These are phyloP conservation scores for Asterophora lycoperdoides DNA, from an alignment of 768 basidiomycete genomes.

Conservation along the genomic window DNA sequence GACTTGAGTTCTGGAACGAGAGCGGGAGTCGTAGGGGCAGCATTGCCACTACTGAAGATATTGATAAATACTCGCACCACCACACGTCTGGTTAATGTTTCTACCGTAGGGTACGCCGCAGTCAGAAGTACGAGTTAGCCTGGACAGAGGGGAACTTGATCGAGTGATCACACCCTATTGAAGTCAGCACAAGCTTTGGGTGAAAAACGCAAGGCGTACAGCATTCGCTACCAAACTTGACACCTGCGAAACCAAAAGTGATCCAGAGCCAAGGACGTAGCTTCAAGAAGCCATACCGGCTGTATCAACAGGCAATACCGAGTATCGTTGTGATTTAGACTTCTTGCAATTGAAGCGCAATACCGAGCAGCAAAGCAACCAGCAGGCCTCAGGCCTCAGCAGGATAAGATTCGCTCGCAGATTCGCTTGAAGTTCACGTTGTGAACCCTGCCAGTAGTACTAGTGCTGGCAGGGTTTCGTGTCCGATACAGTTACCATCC, in stretches of 20 bases:
- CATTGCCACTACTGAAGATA: constrained; percentile 5
- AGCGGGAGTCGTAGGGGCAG: constrained; percentile 5
- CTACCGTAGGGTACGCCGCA: constrained; percentile 10
- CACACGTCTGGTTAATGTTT: constrained; percentile 8
- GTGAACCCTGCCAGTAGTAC: too few relatives aligned
- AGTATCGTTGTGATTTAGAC: too few relatives aligned
- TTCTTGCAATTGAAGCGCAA: too few relatives aligned
- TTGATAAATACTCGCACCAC: constrained; percentile 11
- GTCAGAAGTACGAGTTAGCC: neutral
- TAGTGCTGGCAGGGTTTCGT: too few relatives aligned
- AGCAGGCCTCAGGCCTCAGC: too few relatives aligned
- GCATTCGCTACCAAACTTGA: constrained; percentile 12
- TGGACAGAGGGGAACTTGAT: constrained; percentile 8
- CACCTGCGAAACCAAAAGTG: constrained; percentile 9
- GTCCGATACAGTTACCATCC: too few relatives aligned
- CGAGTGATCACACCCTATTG: constrained; percentile 8
- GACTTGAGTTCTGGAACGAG: neutral
- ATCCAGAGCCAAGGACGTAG: too few relatives aligned
- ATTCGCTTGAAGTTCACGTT: too few relatives aligned
- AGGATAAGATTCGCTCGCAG: too few relatives aligned
- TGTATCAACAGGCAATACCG: too few relatives aligned
- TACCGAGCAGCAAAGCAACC: too few relatives aligned
- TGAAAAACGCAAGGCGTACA: constrained; percentile 3
- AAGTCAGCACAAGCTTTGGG: neutral
- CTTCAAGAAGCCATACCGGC: too few relatives aligned